Percentiles rank a stretch among this genome's conserved stretches.
phyloP scores from a whole-genome alignment of 129 eudicot genomes.

The Arctium minus region DNA sequence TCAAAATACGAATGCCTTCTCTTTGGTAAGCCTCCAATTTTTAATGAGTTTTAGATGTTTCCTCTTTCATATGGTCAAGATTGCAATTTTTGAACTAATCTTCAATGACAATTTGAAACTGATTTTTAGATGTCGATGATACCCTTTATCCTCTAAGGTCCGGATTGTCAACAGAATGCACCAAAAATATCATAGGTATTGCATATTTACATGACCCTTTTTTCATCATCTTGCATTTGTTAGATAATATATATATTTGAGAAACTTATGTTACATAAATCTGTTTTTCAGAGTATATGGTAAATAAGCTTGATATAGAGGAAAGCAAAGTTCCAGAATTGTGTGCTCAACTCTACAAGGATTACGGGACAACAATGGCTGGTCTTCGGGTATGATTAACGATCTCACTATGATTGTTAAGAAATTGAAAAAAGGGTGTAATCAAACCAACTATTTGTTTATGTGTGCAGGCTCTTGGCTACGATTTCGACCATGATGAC shows the following conservation, averaged over 20 bases:
- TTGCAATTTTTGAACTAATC: background rate
- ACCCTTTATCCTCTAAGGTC: constrained; percentile 85
- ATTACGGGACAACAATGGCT: constrained; percentile 93
- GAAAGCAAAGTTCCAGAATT: constrained; percentile 55
- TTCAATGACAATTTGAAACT: background rate
- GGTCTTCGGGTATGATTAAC: constrained; percentile 27
- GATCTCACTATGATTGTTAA: background rate
- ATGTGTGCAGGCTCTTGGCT: constrained; percentile 23
- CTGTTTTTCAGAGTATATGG: constrained; percentile 65
- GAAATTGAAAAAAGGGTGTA: constrained; percentile 15
- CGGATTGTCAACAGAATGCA: constrained; percentile 64
- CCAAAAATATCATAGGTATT: constrained; percentile 81
- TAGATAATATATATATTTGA: background rate
- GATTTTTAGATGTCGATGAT: constrained; percentile 84
- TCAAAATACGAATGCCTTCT: constrained; percentile 87
- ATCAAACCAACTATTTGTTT: background rate
- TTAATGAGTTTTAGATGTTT: background rate
- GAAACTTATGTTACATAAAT: background rate
- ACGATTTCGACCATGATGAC: constrained; percentile 77
- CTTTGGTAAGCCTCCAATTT: constrained; percentile 56
- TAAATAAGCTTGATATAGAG: constrained; percentile 62
- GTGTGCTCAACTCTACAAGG: constrained; percentile 69
- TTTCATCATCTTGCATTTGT: background rate
- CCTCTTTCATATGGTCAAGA: background rate
- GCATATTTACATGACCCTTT: background rate